Evolutionary conservation across 1,284 basidiomycete genomes (phyloP), one percentile per base, ranked within the genome.

Genomic region (Microstroma glucosiphilum): DNA sequence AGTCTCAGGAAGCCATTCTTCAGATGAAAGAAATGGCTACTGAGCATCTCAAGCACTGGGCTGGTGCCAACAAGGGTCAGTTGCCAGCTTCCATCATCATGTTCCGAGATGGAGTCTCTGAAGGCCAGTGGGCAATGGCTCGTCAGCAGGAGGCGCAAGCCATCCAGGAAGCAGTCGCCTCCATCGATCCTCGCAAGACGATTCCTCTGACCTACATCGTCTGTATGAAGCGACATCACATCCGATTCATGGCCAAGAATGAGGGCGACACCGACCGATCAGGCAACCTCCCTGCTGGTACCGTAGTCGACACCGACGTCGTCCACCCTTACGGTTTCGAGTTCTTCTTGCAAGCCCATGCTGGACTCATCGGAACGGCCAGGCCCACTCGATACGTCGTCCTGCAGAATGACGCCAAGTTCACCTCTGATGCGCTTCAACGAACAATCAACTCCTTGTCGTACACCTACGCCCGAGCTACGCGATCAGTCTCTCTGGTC

Each of bases 41-140:
- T 8, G 61, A 64, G 19, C 72, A 72, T 55, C 61, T 73, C 2
- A 60, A 63, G 23, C 67, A 62, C 26, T 75, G 71, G 71, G 49
- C 62, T 40, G 49, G 37, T 0, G 57, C 53, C 53, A 78, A 78
- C 61, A 75, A 69, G 59, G 78, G 74, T 54, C 64, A 64, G n/a
- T 69, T 79, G 17, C 80, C 82, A 0, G 62, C 73, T 13, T 79
- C 74, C 68, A 68, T 81, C 43, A 76, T 82, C 59, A 79, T 82
- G 69, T 82, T 82, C 77, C 80, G 82, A 56, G 82, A 83, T 64
- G 82, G 82, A 57, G 81, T 83, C 0, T 80, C 79, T 13, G 82
- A 84, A 61, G 82, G 82, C 0, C 82, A 83, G 68, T 82, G 80
- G 64, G 71, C 76, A 15, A 70, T 79, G 30, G 81, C 81, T 58